Evolutionary conservation across 805 yeast species (phyloP), one percentile per base, ranked within the genome.

Genomic region (Kodamaea laetipori): DNA sequence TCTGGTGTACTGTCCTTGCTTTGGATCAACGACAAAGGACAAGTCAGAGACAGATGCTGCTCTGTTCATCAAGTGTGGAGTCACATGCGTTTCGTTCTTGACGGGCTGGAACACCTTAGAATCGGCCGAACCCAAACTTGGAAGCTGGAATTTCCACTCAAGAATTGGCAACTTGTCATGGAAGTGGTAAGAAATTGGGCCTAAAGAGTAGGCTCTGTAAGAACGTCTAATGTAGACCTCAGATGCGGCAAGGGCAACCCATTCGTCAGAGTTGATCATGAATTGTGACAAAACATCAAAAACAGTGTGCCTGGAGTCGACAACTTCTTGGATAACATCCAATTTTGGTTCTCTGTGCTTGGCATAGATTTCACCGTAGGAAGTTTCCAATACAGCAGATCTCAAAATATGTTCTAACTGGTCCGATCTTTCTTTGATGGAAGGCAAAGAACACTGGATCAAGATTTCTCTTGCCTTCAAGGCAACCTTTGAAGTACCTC

Each of bases 151-250:
- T 55, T 80, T 80, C 96, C 96, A 90, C 51, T 87, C 84, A 49
- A 90, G 78, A 43, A 86, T 77, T 30, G 97, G 95, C 40, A 77
- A 64, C 44, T 78, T 74, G 42, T 66, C 74, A 25, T 71, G 63
- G 55, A 71, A 68, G 50, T 76, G 79, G 58, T 88, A 87, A 43
- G 73, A 69, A 42, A 95, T 78, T 50, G 83, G 85, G 43, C 87
- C 84, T 49, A 94, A 84, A 31, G 89, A 84, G 71, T 95, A 94
- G 28, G 98, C 98, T 60, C 98, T 82, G 74, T 90, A 94, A 35
- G 98, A 95, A 66, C 99, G 85, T 66, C 98, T 85, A 47, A 90
- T 84, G 66, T 94, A 94, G 46, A 94, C 96, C 69, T 94, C 97
- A 36, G 96, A 89, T 27, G 99, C 98, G 27, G 99, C 98, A 52